Evolutionary conservation across 2,329 filamentous ascomycete genomes (phyloP).

Genomic region (Lecanicillium sp.): DNA sequence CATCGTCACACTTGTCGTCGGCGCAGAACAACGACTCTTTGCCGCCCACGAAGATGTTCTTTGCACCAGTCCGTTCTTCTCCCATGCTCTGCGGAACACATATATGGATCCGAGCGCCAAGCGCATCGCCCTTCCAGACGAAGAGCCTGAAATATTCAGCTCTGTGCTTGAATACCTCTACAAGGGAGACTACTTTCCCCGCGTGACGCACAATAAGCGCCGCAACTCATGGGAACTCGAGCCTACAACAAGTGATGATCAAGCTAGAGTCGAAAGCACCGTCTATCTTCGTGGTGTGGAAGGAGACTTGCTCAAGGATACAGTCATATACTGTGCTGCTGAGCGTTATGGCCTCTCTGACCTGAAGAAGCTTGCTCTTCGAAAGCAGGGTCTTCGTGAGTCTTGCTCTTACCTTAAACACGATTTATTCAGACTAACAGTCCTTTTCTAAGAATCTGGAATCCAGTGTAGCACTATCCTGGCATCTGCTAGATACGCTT

Average conservation of each 20-base stretch:
- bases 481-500: slow-evolving; percentile 80
- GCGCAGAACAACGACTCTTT: slow-evolving; percentile 77
- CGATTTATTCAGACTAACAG: neutral
- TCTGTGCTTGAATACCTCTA: slow-evolving; percentile 86
- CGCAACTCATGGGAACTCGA: slow-evolving; percentile 78
- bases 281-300: slow-evolving; percentile 59
- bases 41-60: slow-evolving; percentile 86
- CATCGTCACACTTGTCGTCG: slow-evolving; percentile 74
- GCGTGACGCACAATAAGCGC: slow-evolving; percentile 73
- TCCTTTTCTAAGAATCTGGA: slow-evolving; percentile 48
- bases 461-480: slow-evolving; percentile 82
- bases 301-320: slow-evolving; percentile 73
- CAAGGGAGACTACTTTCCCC: slow-evolving; percentile 88
- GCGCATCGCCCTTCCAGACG: slow-evolving; percentile 71
- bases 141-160: slow-evolving; percentile 85
- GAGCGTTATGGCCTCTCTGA: slow-evolving; percentile 77
- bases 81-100: slow-evolving; percentile 24
- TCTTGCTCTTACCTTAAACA: slow-evolving; percentile 10
- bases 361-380: slow-evolving; percentile 73
- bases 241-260: slow-evolving; percentile 38
- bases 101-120: slow-evolving; percentile 38
- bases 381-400: slow-evolving; percentile 79
- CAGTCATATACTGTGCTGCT: slow-evolving; percentile 82
- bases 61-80: slow-evolving; percentile 69
- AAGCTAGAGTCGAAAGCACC: slow-evolving; percentile 49